Percentiles rank a stretch among this genome's conserved stretches.
Evolutionary conservation across 208 protist species (phyloP).

Genomic region (Zelonia costaricensis): DNA sequence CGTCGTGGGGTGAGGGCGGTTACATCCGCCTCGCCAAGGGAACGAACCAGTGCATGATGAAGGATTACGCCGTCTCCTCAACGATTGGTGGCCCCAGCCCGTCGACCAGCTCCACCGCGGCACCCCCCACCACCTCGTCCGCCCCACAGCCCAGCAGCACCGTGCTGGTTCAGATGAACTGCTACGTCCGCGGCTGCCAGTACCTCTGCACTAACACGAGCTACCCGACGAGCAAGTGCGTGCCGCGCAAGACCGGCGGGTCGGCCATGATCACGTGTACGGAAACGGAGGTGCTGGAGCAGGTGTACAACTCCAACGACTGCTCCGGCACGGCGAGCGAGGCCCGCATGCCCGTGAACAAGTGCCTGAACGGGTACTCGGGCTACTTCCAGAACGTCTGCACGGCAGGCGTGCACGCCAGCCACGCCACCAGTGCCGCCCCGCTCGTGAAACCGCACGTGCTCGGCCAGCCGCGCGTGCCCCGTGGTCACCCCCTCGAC

Average conservation of each 20-base stretch:
- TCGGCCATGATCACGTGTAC: slow-evolving; percentile 51
- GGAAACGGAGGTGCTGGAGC: slow-evolving; percentile 24
- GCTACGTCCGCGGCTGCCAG: slow-evolving; percentile 41
- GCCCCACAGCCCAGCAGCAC: slow-evolving; percentile 7
- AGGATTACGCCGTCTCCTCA: slow-evolving; percentile 58
- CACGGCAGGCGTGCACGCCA: not conserved
- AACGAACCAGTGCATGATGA: slow-evolving; percentile 80
- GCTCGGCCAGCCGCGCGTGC: slow-evolving; percentile 10
- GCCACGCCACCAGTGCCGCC: not conserved
- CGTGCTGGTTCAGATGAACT: slow-evolving; percentile 39
- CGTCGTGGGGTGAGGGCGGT: slow-evolving; percentile 86
- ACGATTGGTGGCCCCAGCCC: slow-evolving; percentile 28
- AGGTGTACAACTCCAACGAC: slow-evolving; percentile 27
- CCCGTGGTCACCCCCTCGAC: not conserved
- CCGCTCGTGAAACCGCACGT: slow-evolving; percentile 5
- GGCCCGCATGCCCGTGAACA: slow-evolving; percentile 40
- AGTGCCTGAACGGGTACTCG: slow-evolving; percentile 48
- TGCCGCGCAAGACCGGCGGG: slow-evolving; percentile 28
- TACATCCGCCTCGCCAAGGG: slow-evolving; percentile 90
- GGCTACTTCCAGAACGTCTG: slow-evolving; percentile 63
- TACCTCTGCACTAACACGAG: slow-evolving; percentile 34
- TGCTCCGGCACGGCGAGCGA: slow-evolving; percentile 35
- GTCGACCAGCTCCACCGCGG: slow-evolving; percentile 14
- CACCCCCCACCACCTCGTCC: slow-evolving; percentile 16
- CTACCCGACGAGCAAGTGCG: slow-evolving; percentile 42